These are phyloP conservation scores for Populus hybrid DNA, from an alignment of 441 rosid species.

Conservation along the genomic window DNA sequence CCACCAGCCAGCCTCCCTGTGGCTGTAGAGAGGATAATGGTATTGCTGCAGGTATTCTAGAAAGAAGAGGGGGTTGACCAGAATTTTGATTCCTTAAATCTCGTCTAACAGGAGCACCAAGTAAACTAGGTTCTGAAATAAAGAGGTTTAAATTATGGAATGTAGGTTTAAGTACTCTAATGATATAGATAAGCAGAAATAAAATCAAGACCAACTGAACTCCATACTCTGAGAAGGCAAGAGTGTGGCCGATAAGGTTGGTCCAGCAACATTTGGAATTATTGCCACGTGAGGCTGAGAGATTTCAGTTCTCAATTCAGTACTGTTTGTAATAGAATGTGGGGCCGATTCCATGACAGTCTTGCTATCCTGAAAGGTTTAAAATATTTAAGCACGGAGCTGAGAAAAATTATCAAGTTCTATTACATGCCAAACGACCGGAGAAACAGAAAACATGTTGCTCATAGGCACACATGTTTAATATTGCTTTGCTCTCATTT, in stretches of 20 bases:
- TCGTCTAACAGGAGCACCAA: constrained; percentile 68
- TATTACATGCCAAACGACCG: background rate
- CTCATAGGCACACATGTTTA: background rate
- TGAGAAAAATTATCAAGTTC: constrained; percentile 2
- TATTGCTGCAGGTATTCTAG: constrained; percentile 47
- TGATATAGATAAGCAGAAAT: constrained; percentile 6
- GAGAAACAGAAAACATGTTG: background rate
- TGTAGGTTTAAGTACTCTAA: background rate
- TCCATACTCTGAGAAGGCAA: constrained; percentile 62
- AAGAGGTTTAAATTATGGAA: constrained; percentile 20
- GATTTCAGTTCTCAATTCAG: constrained; percentile 52
- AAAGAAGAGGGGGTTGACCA: constrained; percentile 55
- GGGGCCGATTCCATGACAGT: constrained; percentile 37
- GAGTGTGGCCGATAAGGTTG: constrained; percentile 32
- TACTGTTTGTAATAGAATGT: constrained; percentile 31
- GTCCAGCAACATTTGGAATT: constrained; percentile 39
- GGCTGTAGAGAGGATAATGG: constrained; percentile 39
- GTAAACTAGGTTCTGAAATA: constrained; percentile 68
- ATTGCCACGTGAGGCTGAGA: constrained; percentile 44
- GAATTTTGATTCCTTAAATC: constrained; percentile 58
- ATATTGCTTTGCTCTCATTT: background rate
- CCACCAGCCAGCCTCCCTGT: constrained; percentile 67
- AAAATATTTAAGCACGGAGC: constrained; percentile 12
- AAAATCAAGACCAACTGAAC: background rate
- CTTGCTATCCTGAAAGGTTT: constrained; percentile 49